Conservation (phyloP, 1,284 basidiomycete species). For the Phylloboletellus chloephorus region DNA sequence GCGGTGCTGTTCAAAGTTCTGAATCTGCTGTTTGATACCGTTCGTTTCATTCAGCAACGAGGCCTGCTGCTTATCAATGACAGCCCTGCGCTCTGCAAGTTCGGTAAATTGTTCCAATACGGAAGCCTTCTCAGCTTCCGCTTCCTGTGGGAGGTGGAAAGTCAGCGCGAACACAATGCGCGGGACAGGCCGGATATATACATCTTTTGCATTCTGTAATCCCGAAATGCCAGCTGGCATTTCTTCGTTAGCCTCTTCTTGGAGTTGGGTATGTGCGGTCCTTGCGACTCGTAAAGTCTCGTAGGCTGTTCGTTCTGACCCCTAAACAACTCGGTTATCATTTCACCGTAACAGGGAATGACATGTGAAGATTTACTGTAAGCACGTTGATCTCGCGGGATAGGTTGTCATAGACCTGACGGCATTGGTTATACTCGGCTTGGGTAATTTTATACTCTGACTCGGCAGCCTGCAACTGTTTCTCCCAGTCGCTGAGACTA, state of each 20-base stretch:
- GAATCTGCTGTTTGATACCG: constrained; percentile 42
- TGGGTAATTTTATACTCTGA: constrained; percentile 22
- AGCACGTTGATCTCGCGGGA: constrained; percentile 18
- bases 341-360: not conserved
- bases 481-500: constrained; percentile 26
- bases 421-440: constrained; percentile 14
- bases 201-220: constrained; percentile 54
- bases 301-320: constrained; percentile 21
- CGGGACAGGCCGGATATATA: constrained; percentile 21
- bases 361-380: constrained; percentile 15
- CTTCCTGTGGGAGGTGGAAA: constrained; percentile 39
- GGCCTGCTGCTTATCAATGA: constrained; percentile 40
- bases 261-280: constrained; percentile 36
- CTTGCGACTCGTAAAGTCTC: constrained; percentile 31
- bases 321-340: constrained; percentile 18
- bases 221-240: constrained; percentile 67
- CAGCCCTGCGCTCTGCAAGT: constrained; percentile 37
- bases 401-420: constrained; percentile 21
- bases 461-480: constrained; percentile 23
- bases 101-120: constrained; percentile 48
- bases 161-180: not conserved
- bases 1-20: constrained; percentile 42
- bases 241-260: constrained; percentile 66
- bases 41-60: constrained; percentile 41
- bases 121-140: constrained; percentile 46